Evolutionary conservation across 2,329 filamentous ascomycete genomes (phyloP).

Genomic region (Penicillium sp.): DNA sequence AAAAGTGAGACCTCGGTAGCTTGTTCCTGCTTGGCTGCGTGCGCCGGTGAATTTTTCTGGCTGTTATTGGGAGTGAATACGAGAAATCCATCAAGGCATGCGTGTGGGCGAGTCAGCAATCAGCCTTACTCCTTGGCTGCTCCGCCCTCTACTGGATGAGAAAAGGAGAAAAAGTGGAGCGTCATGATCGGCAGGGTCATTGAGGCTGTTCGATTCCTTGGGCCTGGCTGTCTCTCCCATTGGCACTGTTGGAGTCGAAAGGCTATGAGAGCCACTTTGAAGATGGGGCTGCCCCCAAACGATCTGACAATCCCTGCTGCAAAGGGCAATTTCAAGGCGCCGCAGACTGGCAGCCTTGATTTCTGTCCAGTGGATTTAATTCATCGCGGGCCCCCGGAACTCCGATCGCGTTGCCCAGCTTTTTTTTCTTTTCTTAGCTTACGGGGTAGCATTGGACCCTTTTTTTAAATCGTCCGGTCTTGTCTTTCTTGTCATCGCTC

Average conservation of each 20-base stretch:
- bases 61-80: background rate
- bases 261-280: background rate
- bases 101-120: background rate
- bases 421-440: background rate
- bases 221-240: background rate
- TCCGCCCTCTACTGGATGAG: background rate
- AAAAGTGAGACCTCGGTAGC: background rate
- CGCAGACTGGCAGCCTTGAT: background rate
- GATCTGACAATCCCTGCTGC: background rate
- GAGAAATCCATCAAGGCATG: background rate
- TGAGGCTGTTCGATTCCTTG: conserved; percentile 8
- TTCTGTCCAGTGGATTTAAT: background rate
- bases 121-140: background rate
- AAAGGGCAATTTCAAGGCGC: background rate
- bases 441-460: background rate
- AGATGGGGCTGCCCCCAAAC: background rate
- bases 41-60: background rate
- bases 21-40: background rate
- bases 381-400: background rate
- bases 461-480: background rate
- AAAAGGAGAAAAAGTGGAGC: conserved; percentile 1
- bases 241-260: background rate
- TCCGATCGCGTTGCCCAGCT: background rate
- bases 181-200: conserved; percentile 6
- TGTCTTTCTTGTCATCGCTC: too few relatives aligned